Percentiles rank a stretch among this genome's conserved stretches.
Conservation (phyloP, 2,329 filamentous ascomycete species). For the Alternaria sp. region DNA sequence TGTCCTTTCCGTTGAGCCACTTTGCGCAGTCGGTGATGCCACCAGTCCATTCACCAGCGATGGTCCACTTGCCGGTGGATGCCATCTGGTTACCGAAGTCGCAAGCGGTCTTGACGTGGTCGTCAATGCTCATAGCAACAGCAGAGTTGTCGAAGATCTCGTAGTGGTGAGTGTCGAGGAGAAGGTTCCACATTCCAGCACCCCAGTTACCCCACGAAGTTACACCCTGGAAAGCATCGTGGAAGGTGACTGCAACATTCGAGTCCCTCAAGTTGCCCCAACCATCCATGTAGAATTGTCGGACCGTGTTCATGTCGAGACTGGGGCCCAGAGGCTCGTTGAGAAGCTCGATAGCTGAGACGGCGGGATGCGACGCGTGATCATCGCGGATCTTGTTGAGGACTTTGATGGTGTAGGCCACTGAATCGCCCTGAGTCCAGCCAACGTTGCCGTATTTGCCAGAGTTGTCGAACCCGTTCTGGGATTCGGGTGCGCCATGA, state of each 20-base stretch:
- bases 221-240: conserved; percentile 56
- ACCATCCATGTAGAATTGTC: conserved; percentile 57
- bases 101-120: conserved; percentile 53
- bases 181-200: conserved; percentile 51
- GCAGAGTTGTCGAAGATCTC: conserved; percentile 52
- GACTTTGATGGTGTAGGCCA: conserved; percentile 50
- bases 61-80: conserved; percentile 54
- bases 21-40: conserved; percentile 57
- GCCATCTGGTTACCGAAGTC: conserved; percentile 55
- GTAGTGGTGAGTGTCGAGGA: conserved; percentile 58
- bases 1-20: conserved; percentile 56
- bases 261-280: conserved; percentile 54
- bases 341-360: conserved; percentile 55
- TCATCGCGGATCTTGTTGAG: conserved; percentile 57
- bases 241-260: conserved; percentile 53
- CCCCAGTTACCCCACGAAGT: conserved; percentile 54
- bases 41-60: conserved; percentile 57
- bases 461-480: conserved; percentile 73
- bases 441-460: conserved; percentile 58
- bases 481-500: conserved; percentile 68
- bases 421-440: conserved; percentile 54
- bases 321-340: conserved; percentile 56
- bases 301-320: conserved; percentile 52
- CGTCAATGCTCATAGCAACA: conserved; percentile 46
- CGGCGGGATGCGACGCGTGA: conserved; percentile 52